Conservation (phyloP, 2,329 filamentous ascomycete genomes). For the Cladorrhinum sp. region DNA sequence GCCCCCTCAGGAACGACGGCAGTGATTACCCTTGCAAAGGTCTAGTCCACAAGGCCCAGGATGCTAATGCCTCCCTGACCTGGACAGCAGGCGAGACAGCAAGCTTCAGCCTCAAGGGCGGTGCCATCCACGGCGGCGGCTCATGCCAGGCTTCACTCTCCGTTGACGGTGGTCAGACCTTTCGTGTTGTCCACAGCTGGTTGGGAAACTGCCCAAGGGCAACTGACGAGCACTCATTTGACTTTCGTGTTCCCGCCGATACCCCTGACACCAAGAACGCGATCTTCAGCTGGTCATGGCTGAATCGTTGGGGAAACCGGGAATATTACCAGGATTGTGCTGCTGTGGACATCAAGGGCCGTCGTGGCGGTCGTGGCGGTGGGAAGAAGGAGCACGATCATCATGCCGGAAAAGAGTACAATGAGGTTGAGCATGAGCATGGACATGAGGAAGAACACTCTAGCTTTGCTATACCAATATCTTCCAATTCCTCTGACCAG, state of each 20-base stretch:
- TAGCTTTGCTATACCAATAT: too few relatives aligned
- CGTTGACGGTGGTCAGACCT: slow-evolving; percentile 66
- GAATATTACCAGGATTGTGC: slow-evolving; percentile 89
- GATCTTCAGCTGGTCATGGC: slow-evolving; percentile 75
- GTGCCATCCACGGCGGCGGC: slow-evolving; percentile 63
- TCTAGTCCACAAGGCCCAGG: slow-evolving; percentile 45
- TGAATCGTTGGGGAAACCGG: slow-evolving; percentile 71
- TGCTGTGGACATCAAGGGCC: slow-evolving; percentile 53
- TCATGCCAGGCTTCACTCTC: slow-evolving; percentile 76
- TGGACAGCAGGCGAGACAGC: slow-evolving; percentile 62
- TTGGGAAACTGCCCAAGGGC: slow-evolving; percentile 49
- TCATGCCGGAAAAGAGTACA: background rate
- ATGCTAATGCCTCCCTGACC: slow-evolving; percentile 53
- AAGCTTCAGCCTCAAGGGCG: slow-evolving; percentile 61
- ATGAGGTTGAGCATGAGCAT: background rate
- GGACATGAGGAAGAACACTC: background rate
- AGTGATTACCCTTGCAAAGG: slow-evolving; percentile 75
- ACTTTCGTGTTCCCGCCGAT: slow-evolving; percentile 65
- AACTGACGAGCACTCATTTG: slow-evolving; percentile 44
- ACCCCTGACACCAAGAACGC: slow-evolving; percentile 53
- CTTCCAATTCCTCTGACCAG: too few relatives aligned
- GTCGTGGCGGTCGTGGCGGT: slow-evolving; percentile 27
- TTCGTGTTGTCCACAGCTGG: slow-evolving; percentile 61
- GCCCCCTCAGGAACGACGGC: slow-evolving; percentile 58
- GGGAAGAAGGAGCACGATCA: slow-evolving; percentile 9